These are phyloP conservation scores for Trichocomaceae sp. DNA, from an alignment of 2,329 filamentous ascomycete genomes.

Conservation along the genomic window DNA sequence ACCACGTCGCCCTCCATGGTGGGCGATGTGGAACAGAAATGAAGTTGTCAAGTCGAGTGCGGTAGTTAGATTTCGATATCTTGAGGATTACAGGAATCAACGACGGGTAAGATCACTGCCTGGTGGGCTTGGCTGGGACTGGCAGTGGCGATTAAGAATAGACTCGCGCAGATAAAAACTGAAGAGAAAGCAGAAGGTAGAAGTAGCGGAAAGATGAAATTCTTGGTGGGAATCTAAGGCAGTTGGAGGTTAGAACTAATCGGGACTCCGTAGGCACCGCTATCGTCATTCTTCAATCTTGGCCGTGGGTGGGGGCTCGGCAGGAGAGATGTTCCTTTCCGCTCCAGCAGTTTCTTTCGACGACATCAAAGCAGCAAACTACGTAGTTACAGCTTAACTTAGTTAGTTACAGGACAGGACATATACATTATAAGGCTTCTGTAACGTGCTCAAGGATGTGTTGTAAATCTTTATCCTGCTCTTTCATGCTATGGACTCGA, in stretches of 20 bases:
- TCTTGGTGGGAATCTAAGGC: background rate
- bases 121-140: background rate
- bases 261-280: background rate
- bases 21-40: slow-evolving; percentile 12
- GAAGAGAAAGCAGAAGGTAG: background rate
- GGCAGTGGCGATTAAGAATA: background rate
- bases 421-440: too few relatives aligned
- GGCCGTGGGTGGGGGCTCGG: slow-evolving; percentile 7
- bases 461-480: background rate
- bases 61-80: background rate
- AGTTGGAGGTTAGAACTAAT: background rate
- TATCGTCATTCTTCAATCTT: too few relatives aligned
- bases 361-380: too few relatives aligned
- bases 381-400: too few relatives aligned
- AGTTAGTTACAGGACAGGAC: too few relatives aligned
- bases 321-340: background rate
- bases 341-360: too few relatives aligned
- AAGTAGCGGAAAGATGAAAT: background rate
- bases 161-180: background rate
- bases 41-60: background rate
- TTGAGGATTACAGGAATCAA: background rate
- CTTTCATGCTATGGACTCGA: background rate
- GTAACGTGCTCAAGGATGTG: too few relatives aligned
- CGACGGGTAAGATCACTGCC: background rate
- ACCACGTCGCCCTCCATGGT: slow-evolving; percentile 65